Evolutionary conservation across 2,329 filamentous ascomycete genomes (phyloP).

Genomic region (Botrytis sinoallii): DNA sequence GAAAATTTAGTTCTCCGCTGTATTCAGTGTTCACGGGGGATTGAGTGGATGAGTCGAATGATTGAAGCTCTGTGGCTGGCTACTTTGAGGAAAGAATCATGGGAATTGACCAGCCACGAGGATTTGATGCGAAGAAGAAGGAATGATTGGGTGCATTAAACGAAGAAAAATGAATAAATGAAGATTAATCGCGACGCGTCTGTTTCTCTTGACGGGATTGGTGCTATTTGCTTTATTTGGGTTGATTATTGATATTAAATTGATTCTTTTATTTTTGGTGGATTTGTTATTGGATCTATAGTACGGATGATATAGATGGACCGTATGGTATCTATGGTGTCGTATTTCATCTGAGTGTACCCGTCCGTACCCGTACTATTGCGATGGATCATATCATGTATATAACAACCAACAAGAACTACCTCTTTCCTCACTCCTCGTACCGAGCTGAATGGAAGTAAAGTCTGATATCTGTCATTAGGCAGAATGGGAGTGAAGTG

Average conservation of each 20-base stretch:
- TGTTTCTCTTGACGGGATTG: neutral
- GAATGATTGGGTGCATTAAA: neutral
- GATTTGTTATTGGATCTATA: neutral
- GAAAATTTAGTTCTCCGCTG: slow-evolving; percentile 19
- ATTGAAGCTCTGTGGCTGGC: slow-evolving; percentile 9
- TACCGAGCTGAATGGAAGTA: neutral
- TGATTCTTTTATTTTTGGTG: neutral
- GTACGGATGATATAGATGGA: too few relatives aligned
- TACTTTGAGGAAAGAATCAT: neutral
- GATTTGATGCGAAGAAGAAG: neutral
- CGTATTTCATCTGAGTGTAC: neutral
- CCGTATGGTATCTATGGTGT: neutral
- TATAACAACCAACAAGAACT: neutral
- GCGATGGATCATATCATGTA: neutral
- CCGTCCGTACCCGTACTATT: neutral
- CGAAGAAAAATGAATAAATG: neutral
- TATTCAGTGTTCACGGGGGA: slow-evolving; percentile 13
- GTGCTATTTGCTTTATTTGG: neutral
- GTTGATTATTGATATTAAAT: neutral
- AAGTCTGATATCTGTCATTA: neutral
- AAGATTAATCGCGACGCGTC: slow-evolving; percentile 12
- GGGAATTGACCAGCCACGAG: slow-evolving; percentile 6
- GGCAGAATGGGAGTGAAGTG: neutral
- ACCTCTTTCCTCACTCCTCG: neutral
- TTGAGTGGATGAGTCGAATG: slow-evolving; percentile 2